Evolutionary conservation across 2,329 filamentous ascomycete species (phyloP), one percentile per base, ranked within the genome.

Genomic region (Cryphonectria nitschkei): DNA sequence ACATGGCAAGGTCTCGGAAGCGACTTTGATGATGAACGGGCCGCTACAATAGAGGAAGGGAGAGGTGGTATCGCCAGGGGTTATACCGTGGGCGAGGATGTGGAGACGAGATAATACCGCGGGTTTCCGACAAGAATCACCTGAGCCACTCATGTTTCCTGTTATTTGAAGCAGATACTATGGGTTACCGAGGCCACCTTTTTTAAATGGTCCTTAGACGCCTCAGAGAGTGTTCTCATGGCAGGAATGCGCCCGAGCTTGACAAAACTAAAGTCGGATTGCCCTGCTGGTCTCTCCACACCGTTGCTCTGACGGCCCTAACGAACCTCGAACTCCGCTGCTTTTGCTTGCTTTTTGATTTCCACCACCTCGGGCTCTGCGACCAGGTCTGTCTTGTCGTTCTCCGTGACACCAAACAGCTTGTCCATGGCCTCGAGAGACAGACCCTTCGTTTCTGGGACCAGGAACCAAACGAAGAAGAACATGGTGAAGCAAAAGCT

Each of bases 1-100:
- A 97, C 93, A 4, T 99, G 96, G 96, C 92, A 92, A 77, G 96
- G 96, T 0, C 82, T 99, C 34, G 96, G 96, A 0, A 97, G 89
- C 73, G 96, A 99, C 79, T 97, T 94, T 76, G 85, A 86, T 81
- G 83, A 83, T 19, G 85, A 88, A 68, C 82, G 83, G n/a, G 83
- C 92, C 69, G 90, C 92, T 0, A 79, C 88, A 26, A 87, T 99
- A 70, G 94, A 97, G 78, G 90, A 98, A 81, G 96, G 96, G 1
- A 88, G 94, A 74, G 92, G 90, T 74, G 96, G 96, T 22, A 90
- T 98, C 70, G 96, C 96, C 46, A 90, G 93, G 76, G 96, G 95
- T 0, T 99, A 99, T 82, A 89, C 85, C 0, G 92, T 96, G 67
- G 93, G 92, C 9, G 88, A 89, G 29, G 84, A 83, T 29, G 62